These are phyloP conservation scores for Gossypium schwendimanii DNA, from an alignment of 441 rosid species.

Conservation along the genomic window DNA sequence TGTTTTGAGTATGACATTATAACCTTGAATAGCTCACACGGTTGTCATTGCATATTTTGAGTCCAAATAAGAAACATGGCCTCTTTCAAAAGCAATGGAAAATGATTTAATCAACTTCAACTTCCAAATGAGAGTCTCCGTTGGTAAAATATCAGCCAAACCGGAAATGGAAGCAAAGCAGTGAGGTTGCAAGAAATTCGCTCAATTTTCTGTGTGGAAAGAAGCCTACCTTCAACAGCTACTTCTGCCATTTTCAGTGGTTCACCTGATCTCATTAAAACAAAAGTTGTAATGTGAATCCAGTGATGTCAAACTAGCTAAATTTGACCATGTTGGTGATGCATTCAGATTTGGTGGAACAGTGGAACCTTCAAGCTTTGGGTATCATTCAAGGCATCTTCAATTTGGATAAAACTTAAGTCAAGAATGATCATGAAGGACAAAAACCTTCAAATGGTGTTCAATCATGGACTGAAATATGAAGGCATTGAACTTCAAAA, in stretches of 20 bases:
- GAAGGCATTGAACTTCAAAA: conserved; percentile 84
- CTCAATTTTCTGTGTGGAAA: conserved; percentile 33
- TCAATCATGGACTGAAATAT: conserved; percentile 65
- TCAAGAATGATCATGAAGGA: conserved; percentile 13
- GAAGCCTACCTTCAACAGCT: conserved; percentile 44
- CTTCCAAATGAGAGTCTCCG: conserved; percentile 75
- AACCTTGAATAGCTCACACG: too few species aligned
- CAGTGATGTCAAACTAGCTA: background rate
- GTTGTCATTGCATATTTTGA: too few species aligned
- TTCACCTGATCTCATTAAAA: conserved; percentile 41
- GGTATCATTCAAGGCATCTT: background rate
- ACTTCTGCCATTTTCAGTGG: conserved; percentile 71
- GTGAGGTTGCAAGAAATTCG: conserved; percentile 46
- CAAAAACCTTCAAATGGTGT: conserved; percentile 70
- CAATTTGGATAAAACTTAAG: background rate
- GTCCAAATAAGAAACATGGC: too few species aligned
- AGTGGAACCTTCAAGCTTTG: background rate
- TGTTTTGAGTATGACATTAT: too few species aligned
- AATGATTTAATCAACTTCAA: conserved; percentile 52
- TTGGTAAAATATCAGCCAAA: conserved; percentile 50
- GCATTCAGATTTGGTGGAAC: background rate
- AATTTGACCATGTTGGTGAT: background rate
- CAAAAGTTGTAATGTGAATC: background rate
- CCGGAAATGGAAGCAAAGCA: conserved; percentile 42
- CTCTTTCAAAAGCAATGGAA: too few species aligned